Percentiles rank a stretch among this genome's conserved stretches.
Evolutionary conservation across 768 basidiomycete genomes (phyloP).

Genomic region (Paxillus ammoniavirescens): DNA sequence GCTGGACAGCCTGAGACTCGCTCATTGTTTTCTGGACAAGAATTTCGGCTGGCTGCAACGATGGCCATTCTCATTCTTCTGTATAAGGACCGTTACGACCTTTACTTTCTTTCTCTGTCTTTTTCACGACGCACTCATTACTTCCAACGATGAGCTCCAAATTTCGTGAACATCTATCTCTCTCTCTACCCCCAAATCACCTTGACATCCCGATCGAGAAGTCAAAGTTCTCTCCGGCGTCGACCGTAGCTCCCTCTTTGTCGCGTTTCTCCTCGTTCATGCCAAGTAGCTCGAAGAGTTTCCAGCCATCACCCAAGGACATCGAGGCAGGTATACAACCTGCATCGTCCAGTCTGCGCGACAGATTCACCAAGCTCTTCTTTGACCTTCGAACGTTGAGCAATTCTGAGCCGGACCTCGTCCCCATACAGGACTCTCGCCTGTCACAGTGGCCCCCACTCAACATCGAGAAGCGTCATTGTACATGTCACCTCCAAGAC

Average conservation of each 20-base stretch:
- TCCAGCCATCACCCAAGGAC: constrained; percentile 18
- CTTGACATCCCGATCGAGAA: constrained; percentile 22
- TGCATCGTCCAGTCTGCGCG: constrained; percentile 24
- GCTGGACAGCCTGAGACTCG: no score
- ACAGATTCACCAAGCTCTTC: constrained; percentile 36
- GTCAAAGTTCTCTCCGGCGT: constrained; percentile 47
- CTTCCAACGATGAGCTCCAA: constrained; percentile 24
- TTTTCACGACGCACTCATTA: not conserved
- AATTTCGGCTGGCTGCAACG: constrained; percentile 1
- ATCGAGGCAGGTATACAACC: constrained; percentile 22
- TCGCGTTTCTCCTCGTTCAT: constrained; percentile 26
- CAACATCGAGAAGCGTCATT: constrained; percentile 35
- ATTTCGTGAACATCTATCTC: constrained; percentile 31
- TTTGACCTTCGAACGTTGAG: constrained; percentile 34
- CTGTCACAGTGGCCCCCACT: constrained; percentile 38
- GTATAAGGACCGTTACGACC: constrained; percentile 7
- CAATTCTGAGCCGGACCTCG: constrained; percentile 21
- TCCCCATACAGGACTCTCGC: constrained; percentile 22
- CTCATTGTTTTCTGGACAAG: constrained; percentile 18
- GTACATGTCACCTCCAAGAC: constrained; percentile 23
- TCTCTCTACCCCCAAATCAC: constrained; percentile 12
- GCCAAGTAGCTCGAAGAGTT: constrained; percentile 10
- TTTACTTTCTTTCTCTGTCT: constrained; percentile 6
- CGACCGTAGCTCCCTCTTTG: constrained; percentile 30
- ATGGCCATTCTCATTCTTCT: constrained; percentile 4